Evolutionary conservation across 129 eudicot species (phyloP), one percentile per base, ranked within the genome.

Genomic region (Smallanthus sonchifolius): DNA sequence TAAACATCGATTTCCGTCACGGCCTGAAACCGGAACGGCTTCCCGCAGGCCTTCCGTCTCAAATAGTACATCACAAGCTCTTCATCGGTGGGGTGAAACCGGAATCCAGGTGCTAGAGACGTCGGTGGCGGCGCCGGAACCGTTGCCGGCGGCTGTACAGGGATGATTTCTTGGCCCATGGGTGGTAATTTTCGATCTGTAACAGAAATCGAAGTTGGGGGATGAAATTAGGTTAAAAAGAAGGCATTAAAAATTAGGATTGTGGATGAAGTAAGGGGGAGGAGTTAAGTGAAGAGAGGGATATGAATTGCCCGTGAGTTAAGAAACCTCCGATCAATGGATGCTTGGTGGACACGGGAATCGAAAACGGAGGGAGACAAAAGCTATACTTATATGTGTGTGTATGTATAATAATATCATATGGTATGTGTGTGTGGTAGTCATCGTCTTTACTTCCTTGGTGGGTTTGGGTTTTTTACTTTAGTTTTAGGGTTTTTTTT

Each of bases 291-390:
- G 42, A 16, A 65, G 72, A 28, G 70, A 62, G 17, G 28, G 35
- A 40, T 16, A 59, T 62, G 16, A 67, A 60, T 78, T 83, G 91
- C 84, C 87, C 84, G 73, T 80, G 75, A 75, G 89, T 78, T 75
- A 86, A 84, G 87, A 82, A 86, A 84, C 61, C 79, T 73, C 43
- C 73, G 72, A 72, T 72, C 68, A 45, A 69, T 84, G 87, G 84
- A 89, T 80, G 83, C 92, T 89, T 89, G 96, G 78, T 86, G 77
- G 88, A 89, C 96, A 89, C 92, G 96, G 96, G 83, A 89, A 86
- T 87, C 30, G 30, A 24, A 24, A 24, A 24, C 30, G 30, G 30
- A 24, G 30, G 30, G 30, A 24, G 30, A 24, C 92, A 39, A 71
- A 52, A 61, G 24, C 4, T 30, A 67, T 65, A 9, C 6, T 24